Percentiles rank a stretch among this genome's conserved stretches.
phyloP scores from a whole-genome alignment of 2,329 filamentous ascomycete species.

The Diaporthe velutina region DNA sequence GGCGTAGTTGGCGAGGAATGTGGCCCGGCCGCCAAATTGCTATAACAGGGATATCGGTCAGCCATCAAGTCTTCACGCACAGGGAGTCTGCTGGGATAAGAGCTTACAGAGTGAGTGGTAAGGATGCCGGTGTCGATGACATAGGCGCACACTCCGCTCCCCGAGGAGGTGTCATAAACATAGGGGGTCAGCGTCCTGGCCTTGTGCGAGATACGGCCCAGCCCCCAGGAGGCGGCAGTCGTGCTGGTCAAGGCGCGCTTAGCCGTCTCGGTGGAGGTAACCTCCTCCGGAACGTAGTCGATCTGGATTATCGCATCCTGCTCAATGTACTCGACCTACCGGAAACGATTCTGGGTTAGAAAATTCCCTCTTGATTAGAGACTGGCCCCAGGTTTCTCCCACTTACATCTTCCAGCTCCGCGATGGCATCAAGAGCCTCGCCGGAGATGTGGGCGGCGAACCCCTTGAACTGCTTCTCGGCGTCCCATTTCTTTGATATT shows the following conservation, averaged over 20 bases:
- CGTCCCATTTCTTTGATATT: conserved; percentile 16
- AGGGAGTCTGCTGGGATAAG: not conserved
- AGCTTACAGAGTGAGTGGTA: conserved; percentile 47
- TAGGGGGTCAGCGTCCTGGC: conserved; percentile 39
- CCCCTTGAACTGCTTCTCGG: conserved; percentile 15
- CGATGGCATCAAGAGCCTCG: conserved; percentile 11
- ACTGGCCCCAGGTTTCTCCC: not conserved
- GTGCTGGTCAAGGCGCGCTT: conserved; percentile 19
- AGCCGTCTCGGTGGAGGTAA: conserved; percentile 11
- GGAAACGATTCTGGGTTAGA: not conserved
- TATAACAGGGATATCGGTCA: not conserved
- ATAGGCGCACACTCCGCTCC: conserved; percentile 52
- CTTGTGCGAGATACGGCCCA: conserved; percentile 46
- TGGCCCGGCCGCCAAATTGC: conserved; percentile 48
- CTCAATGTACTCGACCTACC: conserved; percentile 16
- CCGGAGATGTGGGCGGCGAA: conserved; percentile 12
- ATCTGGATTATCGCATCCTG: conserved; percentile 28
- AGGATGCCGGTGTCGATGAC: conserved; percentile 60
- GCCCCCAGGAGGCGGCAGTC: conserved; percentile 44
- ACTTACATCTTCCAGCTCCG: conserved; percentile 23
- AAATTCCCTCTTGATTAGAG: too few relatives aligned
- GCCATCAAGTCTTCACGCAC: not conserved
- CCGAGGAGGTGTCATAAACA: conserved; percentile 44
- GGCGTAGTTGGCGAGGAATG: conserved; percentile 47
- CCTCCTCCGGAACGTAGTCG: conserved; percentile 13